phyloP scores from a whole-genome alignment of 2,329 filamentous ascomycete species.

The Amauroascus verrucosus region DNA sequence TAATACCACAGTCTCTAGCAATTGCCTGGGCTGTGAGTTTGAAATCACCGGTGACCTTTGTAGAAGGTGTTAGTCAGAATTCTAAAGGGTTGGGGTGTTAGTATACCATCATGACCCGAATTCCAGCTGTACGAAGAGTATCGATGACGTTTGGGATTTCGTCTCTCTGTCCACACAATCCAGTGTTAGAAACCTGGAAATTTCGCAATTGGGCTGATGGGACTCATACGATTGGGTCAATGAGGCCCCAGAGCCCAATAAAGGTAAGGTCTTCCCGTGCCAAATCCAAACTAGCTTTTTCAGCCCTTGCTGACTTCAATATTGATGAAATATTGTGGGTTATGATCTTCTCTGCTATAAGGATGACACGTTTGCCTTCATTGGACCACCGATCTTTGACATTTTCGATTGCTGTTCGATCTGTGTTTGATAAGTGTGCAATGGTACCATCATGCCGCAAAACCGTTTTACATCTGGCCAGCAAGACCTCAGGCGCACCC shows the following conservation, averaged over 20 bases:
- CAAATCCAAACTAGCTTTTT: conserved; percentile 48
- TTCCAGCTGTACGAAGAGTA: conserved; percentile 58
- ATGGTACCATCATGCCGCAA: conserved; percentile 47
- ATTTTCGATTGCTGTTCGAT: conserved; percentile 41
- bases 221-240: conserved; percentile 43
- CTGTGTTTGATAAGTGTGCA: conserved; percentile 40
- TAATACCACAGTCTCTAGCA: conserved; percentile 60
- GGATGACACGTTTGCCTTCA: conserved; percentile 56
- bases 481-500: conserved; percentile 64
- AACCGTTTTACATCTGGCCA: conserved; percentile 52
- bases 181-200: background rate
- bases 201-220: background rate
- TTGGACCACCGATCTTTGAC: conserved; percentile 60
- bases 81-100: background rate
- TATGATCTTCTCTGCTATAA: conserved; percentile 54
- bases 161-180: conserved; percentile 30
- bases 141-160: conserved; percentile 50
- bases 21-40: conserved; percentile 65
- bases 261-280: conserved; percentile 42
- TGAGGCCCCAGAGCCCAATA: conserved; percentile 49
- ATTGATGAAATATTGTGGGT: conserved; percentile 41
- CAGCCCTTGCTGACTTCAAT: conserved; percentile 40
- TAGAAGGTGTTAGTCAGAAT: conserved; percentile 5
- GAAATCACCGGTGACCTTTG: conserved; percentile 62
- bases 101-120: conserved; percentile 64